Base-by-base conservation (phyloP, 2,329 filamentous ascomycete species). In the Xylaria sp. region DNA sequence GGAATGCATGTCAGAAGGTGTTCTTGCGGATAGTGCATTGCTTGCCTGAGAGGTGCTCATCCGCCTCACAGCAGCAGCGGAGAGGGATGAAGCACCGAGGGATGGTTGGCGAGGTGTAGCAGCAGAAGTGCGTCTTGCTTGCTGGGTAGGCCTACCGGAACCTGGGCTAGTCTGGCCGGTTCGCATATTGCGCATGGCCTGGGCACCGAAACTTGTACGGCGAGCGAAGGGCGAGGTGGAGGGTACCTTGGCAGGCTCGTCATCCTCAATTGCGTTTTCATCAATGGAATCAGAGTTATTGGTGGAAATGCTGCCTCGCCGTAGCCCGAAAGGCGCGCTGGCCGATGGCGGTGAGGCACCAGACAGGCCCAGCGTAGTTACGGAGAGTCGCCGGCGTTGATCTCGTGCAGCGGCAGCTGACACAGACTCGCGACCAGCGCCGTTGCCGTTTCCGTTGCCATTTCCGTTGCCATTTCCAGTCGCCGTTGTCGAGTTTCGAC, bases 191-290 rank as follows among this genome's bases (percentile, higher is more conserved):
- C 89, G 87, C 80, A 94, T 84, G 72, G 92, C 92, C 79, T 93
- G 89, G 69, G 91, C 91, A 69, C 95, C 94, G 76, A 97, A 97
- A 81, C 94, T 97, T 84, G 97, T 90, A 67, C 94, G 91, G 73
- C 94, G 91, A 67, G 88, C 88, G 77, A 94, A 95, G 39, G 94
- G 93, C 13, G 91, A 92, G 61, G 84, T 86, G 39, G 93, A 90
- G 18, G 86, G 85, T 73, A 86, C 87, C 76, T 85, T 87, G 45
- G 83, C 78, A 80, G 62, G 83, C 81, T 90, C 88, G 48, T 90
- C 88, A 67, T 94, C 92, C 70, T 93, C 90, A 68, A 91, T 86
- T 57, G 91, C 91, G 73, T 82, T 90, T 80, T 94, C 92, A 72
- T 94, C 91, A 69, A 90, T 85, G 1, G 86, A 87, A 64, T 88